A percentile compares a stretch with the other conserved stretches of the same genome.
These are phyloP conservation scores for Stachybotrys chartarum DNA, from an alignment of 2,329 filamentous ascomycete genomes.

Conservation along the genomic window DNA sequence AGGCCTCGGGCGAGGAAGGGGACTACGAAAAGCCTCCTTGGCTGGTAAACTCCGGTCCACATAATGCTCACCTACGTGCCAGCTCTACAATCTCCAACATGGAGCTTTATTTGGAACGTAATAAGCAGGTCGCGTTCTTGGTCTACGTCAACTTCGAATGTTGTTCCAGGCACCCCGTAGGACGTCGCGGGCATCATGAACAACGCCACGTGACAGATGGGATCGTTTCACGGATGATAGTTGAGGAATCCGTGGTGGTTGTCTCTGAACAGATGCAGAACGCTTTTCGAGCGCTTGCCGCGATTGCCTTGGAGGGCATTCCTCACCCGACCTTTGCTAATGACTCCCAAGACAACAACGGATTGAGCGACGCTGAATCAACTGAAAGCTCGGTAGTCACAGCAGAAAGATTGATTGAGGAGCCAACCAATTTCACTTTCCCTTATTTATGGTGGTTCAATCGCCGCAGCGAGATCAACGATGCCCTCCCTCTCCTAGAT, in stretches of 20 bases:
- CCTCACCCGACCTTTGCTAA: not conserved
- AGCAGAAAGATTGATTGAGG: not conserved
- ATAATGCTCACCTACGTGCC: not conserved
- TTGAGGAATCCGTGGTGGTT: not conserved
- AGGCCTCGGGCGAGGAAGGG: not conserved
- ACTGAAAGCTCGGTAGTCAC: not conserved
- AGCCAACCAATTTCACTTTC: not conserved
- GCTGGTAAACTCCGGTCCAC: not conserved
- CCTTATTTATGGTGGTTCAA: not conserved
- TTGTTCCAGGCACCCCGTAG: not conserved
- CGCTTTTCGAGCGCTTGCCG: not conserved
- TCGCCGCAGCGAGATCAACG: not conserved
- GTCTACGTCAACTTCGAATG: not conserved
- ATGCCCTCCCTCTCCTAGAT: not conserved
- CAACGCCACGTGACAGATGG: not conserved
- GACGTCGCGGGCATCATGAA: not conserved
- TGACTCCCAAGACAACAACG: not conserved
- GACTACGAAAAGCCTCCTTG: not conserved
- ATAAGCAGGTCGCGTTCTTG: not conserved
- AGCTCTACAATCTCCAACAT: not conserved
- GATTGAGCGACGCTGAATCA: not conserved
- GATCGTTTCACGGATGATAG: not conserved
- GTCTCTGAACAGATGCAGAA: not conserved
- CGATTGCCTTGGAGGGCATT: not conserved
- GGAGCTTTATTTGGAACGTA: not conserved